Evolutionary conservation across 2,329 filamentous ascomycete species (phyloP).

Genomic region (Monilinia fructigena): DNA sequence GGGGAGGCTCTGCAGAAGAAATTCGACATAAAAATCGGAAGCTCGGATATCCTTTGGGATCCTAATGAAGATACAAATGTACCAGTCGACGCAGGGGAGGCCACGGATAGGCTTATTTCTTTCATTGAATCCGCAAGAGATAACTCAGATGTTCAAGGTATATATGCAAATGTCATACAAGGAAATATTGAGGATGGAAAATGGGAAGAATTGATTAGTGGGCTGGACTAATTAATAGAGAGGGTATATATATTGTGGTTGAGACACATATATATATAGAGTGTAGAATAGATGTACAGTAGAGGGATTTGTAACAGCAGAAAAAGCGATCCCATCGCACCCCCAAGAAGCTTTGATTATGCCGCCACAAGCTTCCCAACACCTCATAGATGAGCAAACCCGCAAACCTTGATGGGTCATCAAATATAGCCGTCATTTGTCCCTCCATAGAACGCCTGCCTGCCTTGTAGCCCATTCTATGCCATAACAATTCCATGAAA

Average conservation of each 20-base stretch:
- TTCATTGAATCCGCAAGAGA: constrained; percentile 64
- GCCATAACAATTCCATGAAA: background rate
- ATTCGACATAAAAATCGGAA: constrained; percentile 65
- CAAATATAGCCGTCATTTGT: background rate
- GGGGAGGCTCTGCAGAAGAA: constrained; percentile 62
- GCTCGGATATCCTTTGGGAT: constrained; percentile 80
- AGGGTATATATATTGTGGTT: constrained; percentile 27
- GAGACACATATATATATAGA: constrained; percentile 26
- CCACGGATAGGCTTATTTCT: constrained; percentile 55
- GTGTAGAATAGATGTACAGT: constrained; percentile 8
- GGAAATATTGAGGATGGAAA: constrained; percentile 52
- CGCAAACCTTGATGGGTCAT: background rate
- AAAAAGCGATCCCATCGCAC: background rate
- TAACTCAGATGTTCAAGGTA: constrained; percentile 69
- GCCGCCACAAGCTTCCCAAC: background rate
- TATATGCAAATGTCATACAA: constrained; percentile 69
- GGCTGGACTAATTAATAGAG: constrained; percentile 47
- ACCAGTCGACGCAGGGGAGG: constrained; percentile 56
- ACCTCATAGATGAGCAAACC: background rate
- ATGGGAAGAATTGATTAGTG: constrained; percentile 55
- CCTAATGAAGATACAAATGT: constrained; percentile 78
- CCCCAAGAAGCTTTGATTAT: background rate
- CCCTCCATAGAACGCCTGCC: constrained; percentile 6
- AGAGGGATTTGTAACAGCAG: background rate
- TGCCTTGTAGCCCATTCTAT: constrained; percentile 3